Evolutionary conservation across 2,329 filamentous ascomycete species (phyloP).

Genomic region (Trichoderma breve): DNA sequence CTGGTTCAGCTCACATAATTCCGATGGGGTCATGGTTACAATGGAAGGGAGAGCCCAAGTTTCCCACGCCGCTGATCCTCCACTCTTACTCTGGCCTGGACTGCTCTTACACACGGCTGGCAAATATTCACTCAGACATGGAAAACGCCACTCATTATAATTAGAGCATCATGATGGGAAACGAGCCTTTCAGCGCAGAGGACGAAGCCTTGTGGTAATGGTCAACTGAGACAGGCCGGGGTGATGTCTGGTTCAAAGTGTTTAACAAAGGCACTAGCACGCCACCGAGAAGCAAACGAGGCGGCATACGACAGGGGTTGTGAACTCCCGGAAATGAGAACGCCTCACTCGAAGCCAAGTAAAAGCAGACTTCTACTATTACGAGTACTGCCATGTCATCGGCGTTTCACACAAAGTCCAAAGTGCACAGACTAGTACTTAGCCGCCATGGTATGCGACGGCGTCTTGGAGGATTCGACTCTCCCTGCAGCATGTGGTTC

Average conservation of each 20-base stretch:
- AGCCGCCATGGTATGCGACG: not conserved
- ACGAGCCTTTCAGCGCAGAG: not conserved
- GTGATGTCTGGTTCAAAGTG: not conserved
- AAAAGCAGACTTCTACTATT: not conserved
- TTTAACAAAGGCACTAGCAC: not conserved
- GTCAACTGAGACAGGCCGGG: slow-evolving; percentile 2
- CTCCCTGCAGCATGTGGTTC: not conserved
- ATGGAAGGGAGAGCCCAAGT: not conserved
- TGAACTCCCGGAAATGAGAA: not conserved
- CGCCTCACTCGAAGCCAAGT: not conserved
- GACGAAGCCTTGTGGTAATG: not conserved
- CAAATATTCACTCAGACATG: not conserved
- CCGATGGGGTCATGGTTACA: not conserved
- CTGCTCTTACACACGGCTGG: not conserved
- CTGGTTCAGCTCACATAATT: not conserved
- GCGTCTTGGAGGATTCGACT: not conserved
- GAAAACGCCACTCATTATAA: not conserved
- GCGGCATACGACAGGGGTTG: slow-evolving; percentile 2
- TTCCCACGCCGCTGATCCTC: not conserved
- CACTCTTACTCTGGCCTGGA: not conserved
- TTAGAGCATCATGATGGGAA: not conserved
- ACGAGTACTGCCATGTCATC: not conserved
- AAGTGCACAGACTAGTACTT: not conserved
- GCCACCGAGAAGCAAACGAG: not conserved
- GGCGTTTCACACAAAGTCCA: not conserved